Evolutionary conservation across 306 rosid genomes (phyloP).

Genomic region (Prunus kanzakura): DNA sequence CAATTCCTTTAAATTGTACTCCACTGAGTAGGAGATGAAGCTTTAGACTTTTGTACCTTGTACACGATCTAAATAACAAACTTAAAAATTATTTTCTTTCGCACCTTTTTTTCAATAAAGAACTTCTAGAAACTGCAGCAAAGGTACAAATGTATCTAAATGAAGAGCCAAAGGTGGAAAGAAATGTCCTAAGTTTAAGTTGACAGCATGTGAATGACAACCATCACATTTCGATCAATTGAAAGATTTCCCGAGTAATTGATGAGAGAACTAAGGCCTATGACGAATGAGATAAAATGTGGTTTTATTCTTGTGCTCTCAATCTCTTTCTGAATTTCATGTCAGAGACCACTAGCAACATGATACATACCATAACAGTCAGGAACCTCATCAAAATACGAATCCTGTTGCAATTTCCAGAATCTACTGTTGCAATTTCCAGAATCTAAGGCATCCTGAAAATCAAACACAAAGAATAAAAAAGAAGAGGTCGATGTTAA

Average conservation of each 20-base stretch:
- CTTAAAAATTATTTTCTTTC: not conserved
- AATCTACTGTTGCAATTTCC: slow-evolving; percentile 25
- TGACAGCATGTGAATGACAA: not conserved
- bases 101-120: too few relatives aligned
- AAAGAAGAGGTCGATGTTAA: not conserved
- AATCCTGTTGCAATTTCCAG: slow-evolving; percentile 68
- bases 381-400: slow-evolving; percentile 80
- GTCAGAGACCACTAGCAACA: slow-evolving; percentile 3
- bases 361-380: slow-evolving; percentile 73
- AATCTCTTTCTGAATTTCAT: not conserved
- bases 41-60: not conserved
- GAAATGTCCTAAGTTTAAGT: not conserved
- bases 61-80: not conserved
- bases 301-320: not conserved
- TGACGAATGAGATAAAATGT: not conserved
- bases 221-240: not conserved
- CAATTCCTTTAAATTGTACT: not conserved
- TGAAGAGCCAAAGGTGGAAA: not conserved
- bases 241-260: not conserved
- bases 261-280: not conserved
- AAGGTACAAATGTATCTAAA: not conserved
- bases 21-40: not conserved
- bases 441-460: slow-evolving; percentile 54
- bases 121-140: too few relatives aligned
- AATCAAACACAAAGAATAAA: slow-evolving; percentile 7